Evolutionary conservation across 768 basidiomycete species (phyloP), one percentile per base, ranked within the genome.

Genomic region (Leucocoprinus birnbaumii): DNA sequence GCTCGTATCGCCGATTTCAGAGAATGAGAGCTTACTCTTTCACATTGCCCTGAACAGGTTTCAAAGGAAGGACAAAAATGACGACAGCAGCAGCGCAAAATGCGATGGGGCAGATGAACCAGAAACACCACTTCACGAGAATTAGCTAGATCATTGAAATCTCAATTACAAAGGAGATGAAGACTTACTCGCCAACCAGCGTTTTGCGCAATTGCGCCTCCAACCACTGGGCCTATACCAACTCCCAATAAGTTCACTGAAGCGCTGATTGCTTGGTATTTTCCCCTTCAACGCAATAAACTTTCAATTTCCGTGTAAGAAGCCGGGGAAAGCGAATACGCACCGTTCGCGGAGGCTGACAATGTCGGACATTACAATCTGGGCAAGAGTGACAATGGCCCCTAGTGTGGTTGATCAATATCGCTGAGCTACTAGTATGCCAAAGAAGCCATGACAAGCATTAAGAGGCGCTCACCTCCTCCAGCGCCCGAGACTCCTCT

Each of bases 221-320:
- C 87, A 3, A 89, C 71, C 0, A 87, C 71, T 0, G 87, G 88
- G 0, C 88, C 87, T 4, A 87, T 73, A 0, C 81, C 78, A 60
- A 84, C 87, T 3, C 86, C 84, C 9, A 85, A 66, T 0, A 83
- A 82, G 19, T 75, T 66, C 6, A 75, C 68, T 5, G 76, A 80
- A 3, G 83, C 82, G n/a, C 86, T 84, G 34, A 89, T 85, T 1
- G 88, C 88, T 61, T 88, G 86, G 61, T 89, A 91, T 68, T 89
- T 89, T 22, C 87, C 87, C 59, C 84, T 84, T 58, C 13, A 16
- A 35, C 5, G 31, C 11, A 11, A 37, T n/a, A n/a, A n/a, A n/a
- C n/a, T n/a, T 31, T 31, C 54, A 26, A 53, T 44, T 26, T 27
- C 11, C 6, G 11, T n/a, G 31, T 31, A 31, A 31, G 31, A 31